These are phyloP conservation scores for Capsicum rhomboideum DNA, from an alignment of 257 asterid species.

Conservation along the genomic window DNA sequence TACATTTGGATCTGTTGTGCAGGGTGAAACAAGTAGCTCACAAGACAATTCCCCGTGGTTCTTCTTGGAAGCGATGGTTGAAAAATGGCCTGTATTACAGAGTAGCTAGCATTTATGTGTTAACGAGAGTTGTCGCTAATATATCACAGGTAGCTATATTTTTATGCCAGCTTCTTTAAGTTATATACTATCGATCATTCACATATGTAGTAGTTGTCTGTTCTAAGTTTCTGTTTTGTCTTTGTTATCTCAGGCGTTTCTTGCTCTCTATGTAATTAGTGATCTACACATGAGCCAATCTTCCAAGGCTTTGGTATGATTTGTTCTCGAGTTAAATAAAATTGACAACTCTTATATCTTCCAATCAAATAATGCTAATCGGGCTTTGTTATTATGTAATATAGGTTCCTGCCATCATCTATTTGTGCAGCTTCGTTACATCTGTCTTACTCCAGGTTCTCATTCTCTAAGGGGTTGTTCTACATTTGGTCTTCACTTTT, in stretches of 20 bases:
- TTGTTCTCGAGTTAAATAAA: neutral
- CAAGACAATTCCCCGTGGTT: slow-evolving; percentile 32
- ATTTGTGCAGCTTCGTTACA: slow-evolving; percentile 70
- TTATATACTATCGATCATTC: neutral
- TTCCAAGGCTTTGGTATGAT: slow-evolving; percentile 67
- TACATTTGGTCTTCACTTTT: neutral
- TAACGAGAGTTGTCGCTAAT: slow-evolving; percentile 71
- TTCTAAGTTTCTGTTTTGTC: neutral
- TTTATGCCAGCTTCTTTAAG: neutral
- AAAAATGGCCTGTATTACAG: slow-evolving; percentile 55
- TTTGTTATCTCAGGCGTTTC: slow-evolving; percentile 40
- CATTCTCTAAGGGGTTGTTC: slow-evolving; percentile 46
- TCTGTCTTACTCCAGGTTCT: slow-evolving; percentile 80
- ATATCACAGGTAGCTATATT: slow-evolving; percentile 17
- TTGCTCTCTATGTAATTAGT: slow-evolving; percentile 69
- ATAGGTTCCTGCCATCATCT: slow-evolving; percentile 84
- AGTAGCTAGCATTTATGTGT: slow-evolving; percentile 75
- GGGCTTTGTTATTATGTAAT: neutral
- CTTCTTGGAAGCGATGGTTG: slow-evolving; percentile 75
- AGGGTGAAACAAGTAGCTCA: slow-evolving; percentile 51
- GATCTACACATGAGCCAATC: slow-evolving; percentile 75
- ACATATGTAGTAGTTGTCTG: neutral
- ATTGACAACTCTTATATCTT: neutral
- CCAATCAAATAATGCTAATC: neutral
- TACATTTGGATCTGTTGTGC: neutral